A percentile compares a stretch with the other conserved stretches of the same genome.
These are phyloP conservation scores for Paraphaeosphaeria minitans DNA, from an alignment of 2,329 filamentous ascomycete genomes.

Conservation along the genomic window DNA sequence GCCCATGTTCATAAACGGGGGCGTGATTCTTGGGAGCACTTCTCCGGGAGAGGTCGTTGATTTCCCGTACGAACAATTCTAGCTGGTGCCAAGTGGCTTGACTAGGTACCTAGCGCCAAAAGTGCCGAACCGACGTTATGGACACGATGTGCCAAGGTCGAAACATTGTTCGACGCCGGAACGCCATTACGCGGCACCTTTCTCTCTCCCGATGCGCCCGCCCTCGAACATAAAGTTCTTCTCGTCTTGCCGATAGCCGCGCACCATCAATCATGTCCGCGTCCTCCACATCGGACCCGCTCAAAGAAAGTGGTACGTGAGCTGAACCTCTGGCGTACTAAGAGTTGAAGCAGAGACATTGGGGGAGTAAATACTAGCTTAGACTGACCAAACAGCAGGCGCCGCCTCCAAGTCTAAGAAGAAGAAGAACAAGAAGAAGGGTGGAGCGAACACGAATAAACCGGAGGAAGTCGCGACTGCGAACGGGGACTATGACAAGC, in stretches of 20 bases:
- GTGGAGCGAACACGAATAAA: constrained; percentile 27
- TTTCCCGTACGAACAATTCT: neutral
- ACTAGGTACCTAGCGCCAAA: constrained; percentile 7
- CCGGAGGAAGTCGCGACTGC: constrained; percentile 32
- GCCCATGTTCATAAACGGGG: neutral
- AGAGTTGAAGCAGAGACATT: constrained; percentile 10
- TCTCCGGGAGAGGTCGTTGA: too few species aligned
- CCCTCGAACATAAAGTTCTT: constrained; percentile 13
- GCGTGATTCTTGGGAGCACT: neutral
- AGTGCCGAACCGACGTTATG: constrained; percentile 34
- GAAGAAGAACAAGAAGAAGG: constrained; percentile 50
- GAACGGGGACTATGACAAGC: constrained; percentile 32
- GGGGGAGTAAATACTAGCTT: neutral
- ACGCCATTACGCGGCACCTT: constrained; percentile 12
- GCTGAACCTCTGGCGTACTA: constrained; percentile 21
- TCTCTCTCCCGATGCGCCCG: constrained; percentile 9
- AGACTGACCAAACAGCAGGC: constrained; percentile 32
- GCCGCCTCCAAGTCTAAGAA: constrained; percentile 45
- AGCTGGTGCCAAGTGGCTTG: constrained; percentile 7
- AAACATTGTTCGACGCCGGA: constrained; percentile 32
- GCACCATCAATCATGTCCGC: constrained; percentile 36
- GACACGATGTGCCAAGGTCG: constrained; percentile 46
- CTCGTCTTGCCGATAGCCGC: constrained; percentile 13
- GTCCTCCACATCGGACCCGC: constrained; percentile 29
- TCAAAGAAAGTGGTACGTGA: constrained; percentile 45